A percentile compares a stretch with the other conserved stretches of the same genome.
phyloP scores from a whole-genome alignment of 345 rosid species.

The Adansonia digitata region DNA sequence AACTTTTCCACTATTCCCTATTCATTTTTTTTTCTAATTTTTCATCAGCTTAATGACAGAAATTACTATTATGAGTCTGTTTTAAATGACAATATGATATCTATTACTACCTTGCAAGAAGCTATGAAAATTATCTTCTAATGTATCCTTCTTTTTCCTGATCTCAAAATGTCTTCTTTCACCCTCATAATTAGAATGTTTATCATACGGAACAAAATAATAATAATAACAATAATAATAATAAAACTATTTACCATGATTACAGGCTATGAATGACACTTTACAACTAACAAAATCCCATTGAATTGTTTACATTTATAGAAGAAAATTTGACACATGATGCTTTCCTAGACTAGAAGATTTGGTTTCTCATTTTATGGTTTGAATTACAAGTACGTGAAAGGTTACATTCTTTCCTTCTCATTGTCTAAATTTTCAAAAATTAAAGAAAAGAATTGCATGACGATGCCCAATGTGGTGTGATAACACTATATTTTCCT shows the following conservation, averaged over 20 bases:
- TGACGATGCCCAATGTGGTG: not conserved
- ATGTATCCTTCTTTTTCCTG: not conserved
- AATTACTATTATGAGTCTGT: not conserved
- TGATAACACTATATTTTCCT: not conserved
- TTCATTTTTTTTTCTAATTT: not conserved
- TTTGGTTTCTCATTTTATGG: conserved; percentile 5
- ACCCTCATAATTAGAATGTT: not conserved
- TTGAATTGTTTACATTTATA: not conserved
- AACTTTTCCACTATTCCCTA: not conserved
- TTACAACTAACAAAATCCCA: not conserved
- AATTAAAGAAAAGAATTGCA: not conserved
- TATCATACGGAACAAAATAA: too few relatives aligned
- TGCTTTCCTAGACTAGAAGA: not conserved
- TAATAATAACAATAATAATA: too few relatives aligned
- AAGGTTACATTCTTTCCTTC: not conserved
- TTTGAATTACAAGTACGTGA: not conserved
- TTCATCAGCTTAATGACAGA: not conserved
- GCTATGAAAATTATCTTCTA: not conserved
- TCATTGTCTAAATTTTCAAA: not conserved
- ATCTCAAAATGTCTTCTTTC: not conserved
- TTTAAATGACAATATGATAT: not conserved
- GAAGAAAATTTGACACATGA: not conserved
- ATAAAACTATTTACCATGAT: too few relatives aligned
- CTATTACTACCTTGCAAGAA: not conserved
- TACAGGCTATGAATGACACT: not conserved